Conservation (phyloP, 1,284 basidiomycete genomes). For the Cutaneotrichosporon daszewskae region DNA sequence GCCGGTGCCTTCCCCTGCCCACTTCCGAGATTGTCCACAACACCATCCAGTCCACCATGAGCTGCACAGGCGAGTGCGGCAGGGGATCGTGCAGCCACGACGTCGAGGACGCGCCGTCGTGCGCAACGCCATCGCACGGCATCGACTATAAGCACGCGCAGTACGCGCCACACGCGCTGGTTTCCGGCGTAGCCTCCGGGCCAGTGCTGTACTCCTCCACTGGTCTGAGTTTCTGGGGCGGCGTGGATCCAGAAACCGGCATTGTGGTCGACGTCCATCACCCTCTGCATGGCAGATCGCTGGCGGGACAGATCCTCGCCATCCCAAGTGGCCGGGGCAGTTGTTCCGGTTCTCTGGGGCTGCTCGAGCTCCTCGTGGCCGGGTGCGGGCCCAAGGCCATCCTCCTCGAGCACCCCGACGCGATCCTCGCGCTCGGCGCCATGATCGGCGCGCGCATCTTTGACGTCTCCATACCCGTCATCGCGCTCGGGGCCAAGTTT, state of each 20-base stretch:
- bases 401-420: conserved; percentile 2
- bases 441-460: conserved; percentile 3
- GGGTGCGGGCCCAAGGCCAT: conserved; percentile 4
- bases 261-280: conserved; percentile 9
- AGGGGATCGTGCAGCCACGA: no score
- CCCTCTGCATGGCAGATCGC: conserved; percentile 1
- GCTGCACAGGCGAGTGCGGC: no score
- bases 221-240: conserved; percentile 9
- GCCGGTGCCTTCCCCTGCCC: no score
- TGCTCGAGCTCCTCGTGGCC: conserved; percentile 7
- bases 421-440: conserved; percentile 11
- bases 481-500: neutral
- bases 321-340: conserved; percentile 10
- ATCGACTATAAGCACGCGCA: no score
- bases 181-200: conserved; percentile 4
- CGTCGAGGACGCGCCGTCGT: no score
- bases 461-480: neutral
- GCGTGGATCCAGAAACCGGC: conserved; percentile 3
- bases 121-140: no score
- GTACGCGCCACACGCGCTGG: conserved; percentile 6
- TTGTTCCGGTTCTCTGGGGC: conserved; percentile 11
- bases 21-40: no score
- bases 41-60: no score
- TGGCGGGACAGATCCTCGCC: conserved; percentile 6
- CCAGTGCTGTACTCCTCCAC: conserved; percentile 5